These are phyloP conservation scores for Helianthus annuus DNA, from an alignment of 129 eudicot genomes.

Conservation along the genomic window DNA sequence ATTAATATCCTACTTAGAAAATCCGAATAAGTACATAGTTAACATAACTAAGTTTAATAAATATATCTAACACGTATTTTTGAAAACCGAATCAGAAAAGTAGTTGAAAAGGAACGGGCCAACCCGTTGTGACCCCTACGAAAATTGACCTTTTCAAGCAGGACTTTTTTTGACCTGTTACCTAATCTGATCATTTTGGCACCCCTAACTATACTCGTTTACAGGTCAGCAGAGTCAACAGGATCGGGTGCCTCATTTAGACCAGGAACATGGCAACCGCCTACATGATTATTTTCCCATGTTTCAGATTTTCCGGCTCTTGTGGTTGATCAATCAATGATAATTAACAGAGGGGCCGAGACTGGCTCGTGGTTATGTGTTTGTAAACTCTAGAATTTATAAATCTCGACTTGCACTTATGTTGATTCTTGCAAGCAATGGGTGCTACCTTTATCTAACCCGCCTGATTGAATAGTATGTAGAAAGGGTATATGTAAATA, in stretches of 20 bases:
- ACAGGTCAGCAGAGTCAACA: constrained; percentile 82
- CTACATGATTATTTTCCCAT: constrained; percentile 41
- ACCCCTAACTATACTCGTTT: constrained; percentile 12
- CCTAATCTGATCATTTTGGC: not conserved
- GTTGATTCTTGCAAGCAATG: constrained; percentile 21
- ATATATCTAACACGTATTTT: no score
- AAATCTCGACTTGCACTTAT: constrained; percentile 2
- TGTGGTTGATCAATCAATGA: constrained; percentile 3
- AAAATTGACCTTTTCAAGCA: not conserved
- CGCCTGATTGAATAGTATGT: no score
- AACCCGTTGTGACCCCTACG: not conserved
- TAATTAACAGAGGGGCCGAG: not conserved
- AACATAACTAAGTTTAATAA: no score
- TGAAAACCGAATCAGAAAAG: no score
- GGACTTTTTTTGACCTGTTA: not conserved
- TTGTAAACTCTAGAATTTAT: constrained; percentile 15
- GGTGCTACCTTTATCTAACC: no score
- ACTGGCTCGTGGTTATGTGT: constrained; percentile 13
- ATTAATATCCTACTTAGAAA: no score
- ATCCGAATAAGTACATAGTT: no score
- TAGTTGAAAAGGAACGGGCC: not conserved
- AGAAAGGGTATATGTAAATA: no score
- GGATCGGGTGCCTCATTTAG: constrained; percentile 86
- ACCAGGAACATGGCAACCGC: constrained; percentile 99
- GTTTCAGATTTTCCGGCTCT: not conserved